Evolutionary conservation across 305 asterid species (phyloP), one percentile per base, ranked within the genome.

Genomic region (Solanum aculeatissimum): DNA sequence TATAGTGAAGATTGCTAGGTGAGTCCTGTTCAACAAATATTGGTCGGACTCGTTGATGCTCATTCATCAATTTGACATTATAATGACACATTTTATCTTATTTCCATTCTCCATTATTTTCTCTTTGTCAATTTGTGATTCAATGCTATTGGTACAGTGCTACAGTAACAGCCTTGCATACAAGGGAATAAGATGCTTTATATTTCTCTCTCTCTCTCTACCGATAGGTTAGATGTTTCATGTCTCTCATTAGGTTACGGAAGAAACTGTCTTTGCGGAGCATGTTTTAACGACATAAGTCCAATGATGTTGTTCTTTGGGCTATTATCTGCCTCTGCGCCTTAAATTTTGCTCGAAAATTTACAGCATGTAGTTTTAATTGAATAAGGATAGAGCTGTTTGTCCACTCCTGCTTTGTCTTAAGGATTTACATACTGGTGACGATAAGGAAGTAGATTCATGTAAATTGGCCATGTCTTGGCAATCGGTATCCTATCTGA

Each of bases 1-100:
- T 91, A 92, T 95, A 63, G 92, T 95, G 53, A 90, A 91, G 82
- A 94, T 97, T 88, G 98, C 98, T 54, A 91, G 99, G 99, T 97
- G 88, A 87, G 92, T 86, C 23, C 21, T 82, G 80, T 27, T 62
- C 68, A 60, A 35, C 42, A 51, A 21, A 21, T 63, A 82, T 35
- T 18, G 51, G 35, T 78, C 66, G 16, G 54, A 80, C 62, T 71
- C 40, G 6, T 25, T 49, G 60, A 62, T 38, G 23, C 79, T 69
- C 43, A 14, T 72, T 2, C 81, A 21, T 83, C 23, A 51, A 49
- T 14, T 51, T 70, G 55, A 15, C 58, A 32, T 68, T 32, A n/a
- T 51, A 32, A 65, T 32, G 38, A 25, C 35, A 53, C 25, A 70
- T 83, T 70, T 68, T 49, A 32, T 68, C 53, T 12, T 27, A 40